Conservation (phyloP, 1,139 yeast species). For the Debaryomyces fabryi region DNA sequence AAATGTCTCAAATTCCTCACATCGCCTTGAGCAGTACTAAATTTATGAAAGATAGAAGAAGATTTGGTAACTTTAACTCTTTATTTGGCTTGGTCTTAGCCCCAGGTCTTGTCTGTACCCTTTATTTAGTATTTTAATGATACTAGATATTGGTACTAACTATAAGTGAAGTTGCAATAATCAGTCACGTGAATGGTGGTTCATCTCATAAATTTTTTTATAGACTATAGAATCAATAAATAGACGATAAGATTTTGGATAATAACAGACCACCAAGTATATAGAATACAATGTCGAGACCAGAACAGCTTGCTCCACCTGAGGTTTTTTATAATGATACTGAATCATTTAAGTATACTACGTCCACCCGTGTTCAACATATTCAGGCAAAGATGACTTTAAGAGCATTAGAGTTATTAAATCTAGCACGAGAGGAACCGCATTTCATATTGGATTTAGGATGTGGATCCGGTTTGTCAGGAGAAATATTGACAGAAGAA, state of each 20-base stretch:
- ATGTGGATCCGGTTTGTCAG: conserved; percentile 96
- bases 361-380: conserved; percentile 94
- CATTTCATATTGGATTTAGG: conserved; percentile 88
- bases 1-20: conserved; percentile 80
- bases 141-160: neutral
- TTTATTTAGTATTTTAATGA: conserved; percentile 70
- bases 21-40: conserved; percentile 55
- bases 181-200: conserved; percentile 5
- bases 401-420: conserved; percentile 84
- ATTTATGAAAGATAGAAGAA: conserved; percentile 53
- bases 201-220: conserved; percentile 8
- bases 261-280: neutral
- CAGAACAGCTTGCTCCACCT: conserved; percentile 97
- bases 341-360: conserved; percentile 87
- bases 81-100: conserved; percentile 94
- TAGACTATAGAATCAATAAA: neutral
- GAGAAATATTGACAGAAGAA: conserved; percentile 91
- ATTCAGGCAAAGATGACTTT: conserved; percentile 98
- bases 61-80: conserved; percentile 79
- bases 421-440: conserved; percentile 63
- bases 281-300: conserved; percentile 76
- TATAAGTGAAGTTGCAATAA: neutral
- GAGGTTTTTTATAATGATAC: conserved; percentile 91
- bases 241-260: neutral
- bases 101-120: conserved; percentile 84